phyloP scores from a whole-genome alignment of 2,329 filamentous ascomycete species.

The Nemania sp. region DNA sequence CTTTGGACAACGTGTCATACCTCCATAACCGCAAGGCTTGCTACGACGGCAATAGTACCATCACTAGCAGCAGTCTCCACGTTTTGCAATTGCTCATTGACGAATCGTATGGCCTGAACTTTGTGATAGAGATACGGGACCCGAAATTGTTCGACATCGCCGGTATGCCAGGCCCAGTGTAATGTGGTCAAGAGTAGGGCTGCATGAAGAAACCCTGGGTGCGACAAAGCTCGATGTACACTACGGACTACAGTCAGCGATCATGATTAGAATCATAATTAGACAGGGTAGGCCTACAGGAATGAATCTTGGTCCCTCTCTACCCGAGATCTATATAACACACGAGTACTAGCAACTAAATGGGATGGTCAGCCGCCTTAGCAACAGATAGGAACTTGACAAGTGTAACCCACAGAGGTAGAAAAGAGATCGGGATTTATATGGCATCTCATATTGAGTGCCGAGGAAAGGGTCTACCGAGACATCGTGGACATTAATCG shows the following conservation, averaged over 20 bases:
- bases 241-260: conserved; percentile 44
- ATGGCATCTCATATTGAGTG: conserved; percentile 50
- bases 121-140: conserved; percentile 61
- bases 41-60: conserved; percentile 58
- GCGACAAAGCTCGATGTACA: conserved; percentile 58
- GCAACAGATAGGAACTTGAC: conserved; percentile 38
- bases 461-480: conserved; percentile 47
- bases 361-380: conserved; percentile 27
- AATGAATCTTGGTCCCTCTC: conserved; percentile 53
- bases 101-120: conserved; percentile 60
- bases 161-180: conserved; percentile 61
- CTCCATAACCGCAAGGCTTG: conserved; percentile 59
- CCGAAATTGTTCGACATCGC: conserved; percentile 59
- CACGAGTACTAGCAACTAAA: conserved; percentile 57
- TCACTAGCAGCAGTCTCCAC: conserved; percentile 55
- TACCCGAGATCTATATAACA: conserved; percentile 57
- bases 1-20: conserved; percentile 45
- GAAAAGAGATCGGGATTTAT: conserved; percentile 53
- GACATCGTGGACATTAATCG: conserved; percentile 44
- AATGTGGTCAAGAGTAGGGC: conserved; percentile 59
- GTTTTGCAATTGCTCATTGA: conserved; percentile 57
- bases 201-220: conserved; percentile 60
- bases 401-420: conserved; percentile 51
- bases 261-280: not conserved
- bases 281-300: conserved; percentile 44